Evolutionary conservation across 2,329 filamentous ascomycete genomes (phyloP), one percentile per base, ranked within the genome.

Genomic region (Cryphonectria japonica): DNA sequence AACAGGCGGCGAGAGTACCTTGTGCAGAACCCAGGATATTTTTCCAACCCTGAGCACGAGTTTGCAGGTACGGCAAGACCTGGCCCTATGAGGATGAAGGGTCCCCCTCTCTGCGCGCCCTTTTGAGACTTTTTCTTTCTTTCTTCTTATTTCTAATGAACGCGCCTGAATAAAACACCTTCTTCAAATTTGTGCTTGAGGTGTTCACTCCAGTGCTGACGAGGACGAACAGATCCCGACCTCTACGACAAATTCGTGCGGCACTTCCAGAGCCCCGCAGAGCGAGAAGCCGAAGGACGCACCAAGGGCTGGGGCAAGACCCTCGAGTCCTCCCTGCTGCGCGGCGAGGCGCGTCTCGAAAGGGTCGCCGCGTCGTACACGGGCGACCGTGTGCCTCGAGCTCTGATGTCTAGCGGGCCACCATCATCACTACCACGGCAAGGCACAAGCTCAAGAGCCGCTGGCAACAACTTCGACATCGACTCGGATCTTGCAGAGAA

Each of bases 171-270:
- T 34, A 3, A 34, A 34, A 34, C 34, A 34, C 34, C 6, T 34
- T 6, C 6, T 34, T 6, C 3, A 4, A 34, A 2, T 34, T 6
- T 34, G 34, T 34, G 34, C 34, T 34, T 34, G 34, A 6, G 34
- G 6, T 34, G 34, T 3, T 6, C 34, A 34, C 34, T 34, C 6
- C 6, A 16, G 62, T 71, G 34, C 69, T 34, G 1, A 8, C 1
- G 26, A 43, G 37, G 14, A 3, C 1, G 3, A 13, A 14, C 70
- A 87, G 93, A 96, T 80, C 93, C 94, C 0, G 83, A 95, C 11
- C 87, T 97, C 43, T 97, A 97, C 83, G 93, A 97, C 79, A 87
- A 89, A 68, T 85, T 97, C 34, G 88, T 97, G 72, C 89, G 93
- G 67, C 89, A 89, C 67, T 95, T 94, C 79, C 93, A 95, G 74